Percentiles rank a stretch among this genome's conserved stretches.
phyloP scores from a whole-genome alignment of 495 filamentous ascomycete genomes.

The Schizothecium vesticola region DNA sequence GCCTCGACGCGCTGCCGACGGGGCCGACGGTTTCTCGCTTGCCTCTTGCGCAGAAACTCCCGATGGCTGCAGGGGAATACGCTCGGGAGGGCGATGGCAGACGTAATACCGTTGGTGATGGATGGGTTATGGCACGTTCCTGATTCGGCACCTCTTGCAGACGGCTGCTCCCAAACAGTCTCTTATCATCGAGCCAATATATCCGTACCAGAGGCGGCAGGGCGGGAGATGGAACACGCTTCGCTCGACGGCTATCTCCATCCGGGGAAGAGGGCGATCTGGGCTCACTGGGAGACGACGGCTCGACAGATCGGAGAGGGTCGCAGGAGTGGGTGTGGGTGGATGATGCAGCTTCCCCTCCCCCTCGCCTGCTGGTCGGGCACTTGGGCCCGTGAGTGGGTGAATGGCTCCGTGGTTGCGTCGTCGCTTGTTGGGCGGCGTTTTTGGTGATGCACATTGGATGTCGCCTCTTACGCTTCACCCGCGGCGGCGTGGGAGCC shows the following conservation, averaged over 20 bases:
- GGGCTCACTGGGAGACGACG: neutral
- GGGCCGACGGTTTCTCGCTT: neutral
- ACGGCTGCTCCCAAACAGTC: neutral
- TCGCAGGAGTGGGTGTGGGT: neutral
- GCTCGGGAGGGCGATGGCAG: neutral
- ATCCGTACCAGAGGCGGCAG: conserved; percentile 4
- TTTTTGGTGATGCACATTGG: neutral
- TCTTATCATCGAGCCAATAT: conserved; percentile 13
- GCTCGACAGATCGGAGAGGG: neutral
- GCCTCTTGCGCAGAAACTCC: neutral
- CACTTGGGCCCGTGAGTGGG: no score
- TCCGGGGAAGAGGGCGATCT: conserved; percentile 2
- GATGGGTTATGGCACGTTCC: neutral
- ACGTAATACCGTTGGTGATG: neutral
- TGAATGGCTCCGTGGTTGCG: neutral
- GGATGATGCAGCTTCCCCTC: no score
- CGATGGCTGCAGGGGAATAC: neutral
- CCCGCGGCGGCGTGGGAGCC: neutral
- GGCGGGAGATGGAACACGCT: neutral
- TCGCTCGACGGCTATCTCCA: conserved; percentile 22
- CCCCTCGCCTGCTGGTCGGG: neutral
- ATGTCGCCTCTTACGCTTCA: neutral
- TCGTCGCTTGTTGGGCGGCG: neutral
- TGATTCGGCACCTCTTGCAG: conserved; percentile 8
- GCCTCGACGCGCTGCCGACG: neutral